Conservation (phyloP, 2,329 filamentous ascomycete genomes). For the Venturia asperata region DNA sequence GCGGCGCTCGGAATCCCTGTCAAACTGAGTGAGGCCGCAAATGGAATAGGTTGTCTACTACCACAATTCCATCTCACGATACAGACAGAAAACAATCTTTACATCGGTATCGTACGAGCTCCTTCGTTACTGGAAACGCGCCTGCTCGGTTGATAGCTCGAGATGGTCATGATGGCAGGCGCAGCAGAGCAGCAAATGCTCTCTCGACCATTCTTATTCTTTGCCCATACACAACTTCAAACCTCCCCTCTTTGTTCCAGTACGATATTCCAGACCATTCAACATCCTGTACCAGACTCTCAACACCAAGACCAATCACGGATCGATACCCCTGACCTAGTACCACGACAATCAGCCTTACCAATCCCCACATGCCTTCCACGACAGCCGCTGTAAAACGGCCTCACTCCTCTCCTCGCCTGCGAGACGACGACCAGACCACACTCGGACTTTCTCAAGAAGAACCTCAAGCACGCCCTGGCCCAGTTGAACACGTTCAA, state of each 20-base stretch:
- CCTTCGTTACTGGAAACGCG: background rate
- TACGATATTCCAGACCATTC: background rate
- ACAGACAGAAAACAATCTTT: no score
- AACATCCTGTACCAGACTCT: background rate
- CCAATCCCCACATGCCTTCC: background rate
- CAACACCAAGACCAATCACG: background rate
- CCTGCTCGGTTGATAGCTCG: no score
- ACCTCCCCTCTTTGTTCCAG: no score
- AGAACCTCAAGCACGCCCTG: background rate
- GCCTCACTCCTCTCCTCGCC: background rate
- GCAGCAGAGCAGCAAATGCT: no score
- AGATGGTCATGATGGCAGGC: no score
- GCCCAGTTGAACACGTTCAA: background rate
- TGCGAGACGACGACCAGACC: background rate
- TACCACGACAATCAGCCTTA: constrained; percentile 4
- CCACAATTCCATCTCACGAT: background rate
- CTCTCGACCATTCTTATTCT: no score
- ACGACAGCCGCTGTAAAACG: background rate
- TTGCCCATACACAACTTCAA: no score
- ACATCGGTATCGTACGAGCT: background rate
- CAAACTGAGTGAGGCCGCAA: background rate
- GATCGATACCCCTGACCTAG: background rate
- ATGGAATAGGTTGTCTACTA: background rate
- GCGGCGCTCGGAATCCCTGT: background rate
- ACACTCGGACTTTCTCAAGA: background rate